Base-by-base conservation (phyloP, 1,284 basidiomycete genomes). In the Papiliotrema terrestris region DNA sequence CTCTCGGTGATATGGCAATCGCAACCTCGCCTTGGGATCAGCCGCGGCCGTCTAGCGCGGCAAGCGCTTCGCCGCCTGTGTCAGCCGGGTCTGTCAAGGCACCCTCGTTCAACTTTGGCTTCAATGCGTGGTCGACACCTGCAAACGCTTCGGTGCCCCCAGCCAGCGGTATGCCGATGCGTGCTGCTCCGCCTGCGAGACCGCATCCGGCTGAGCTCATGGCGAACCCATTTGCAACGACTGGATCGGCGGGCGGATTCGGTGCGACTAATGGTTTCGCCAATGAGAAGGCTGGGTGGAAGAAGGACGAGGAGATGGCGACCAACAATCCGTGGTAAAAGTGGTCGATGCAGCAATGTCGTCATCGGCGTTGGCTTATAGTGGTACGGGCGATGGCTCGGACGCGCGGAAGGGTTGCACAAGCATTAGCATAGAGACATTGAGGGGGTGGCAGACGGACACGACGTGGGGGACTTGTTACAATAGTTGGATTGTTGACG, bases 121-220 rank as follows among this genome's bases (percentile, higher is more conserved):
- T 64, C 60, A 72, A 73, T 46, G 67, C 67, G 8, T 73, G 72
- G 71, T 62, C 65, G 11, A n/a, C 14, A n/a, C 45, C 55, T 13
- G 42, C 52, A 8, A 19, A 57, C 23, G 29, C 54, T n/a, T 32
- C 45, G 19, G 11, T 32, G 5, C 23, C 38, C 9, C 52, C 54
- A 22, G 26, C 44, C 20, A 26, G 44, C 32, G 42, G 39, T 5
- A 55, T 59, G 36, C 59, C 57, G 2, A 49, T 55, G 14, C 45
- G 63, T 20, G 36, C 64, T 2, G 73, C 73, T 17, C 73, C 73
- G 6, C 73, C 73, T 6, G 73, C 73, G 13, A 55, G 72, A 50
- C 72, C 73, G 0, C 73, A 75, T 57, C 73, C 73, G 5, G 53
- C 68, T 8, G 71, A 70, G 46, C 57, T 72, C 20, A 58, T 70